Evolutionary conservation across 2,329 filamentous ascomycete genomes (phyloP).

Genomic region (Xylariaceae sp.): DNA sequence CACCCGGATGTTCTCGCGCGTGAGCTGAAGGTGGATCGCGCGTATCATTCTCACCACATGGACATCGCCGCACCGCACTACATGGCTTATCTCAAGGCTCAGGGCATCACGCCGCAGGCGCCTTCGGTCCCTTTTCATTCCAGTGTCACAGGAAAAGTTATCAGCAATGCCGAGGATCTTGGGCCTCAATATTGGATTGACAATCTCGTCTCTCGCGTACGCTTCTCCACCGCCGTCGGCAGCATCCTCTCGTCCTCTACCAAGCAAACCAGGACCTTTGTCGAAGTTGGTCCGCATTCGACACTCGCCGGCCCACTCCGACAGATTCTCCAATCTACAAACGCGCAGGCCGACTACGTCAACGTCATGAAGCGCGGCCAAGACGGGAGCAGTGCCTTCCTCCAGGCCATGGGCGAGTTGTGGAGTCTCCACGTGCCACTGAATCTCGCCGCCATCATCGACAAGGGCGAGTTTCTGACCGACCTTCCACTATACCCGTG

Average conservation of each 20-base stretch:
- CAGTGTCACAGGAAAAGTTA: too few relatives aligned
- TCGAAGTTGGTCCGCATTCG: constrained; percentile 21
- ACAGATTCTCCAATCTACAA: constrained; percentile 11
- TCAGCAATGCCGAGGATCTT: too few relatives aligned
- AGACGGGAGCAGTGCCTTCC: constrained; percentile 6
- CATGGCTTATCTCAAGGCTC: too few relatives aligned
- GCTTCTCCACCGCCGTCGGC: too few relatives aligned
- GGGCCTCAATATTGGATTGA: too few relatives aligned
- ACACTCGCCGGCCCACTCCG: constrained; percentile 15
- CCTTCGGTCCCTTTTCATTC: too few relatives aligned
- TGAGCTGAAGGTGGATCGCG: constrained; percentile 30
- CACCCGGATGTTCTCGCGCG: constrained; percentile 24
- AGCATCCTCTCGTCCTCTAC: too few relatives aligned
- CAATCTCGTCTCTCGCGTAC: too few relatives aligned
- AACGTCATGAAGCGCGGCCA: constrained; percentile 8
- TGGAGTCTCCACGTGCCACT: constrained; percentile 4
- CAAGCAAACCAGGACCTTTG: constrained; percentile 7
- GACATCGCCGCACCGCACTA: too few relatives aligned
- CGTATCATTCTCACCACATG: constrained; percentile 38
- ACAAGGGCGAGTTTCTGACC: constrained; percentile 7
- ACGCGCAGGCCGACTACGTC: constrained; percentile 5
- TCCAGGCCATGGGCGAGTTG: constrained; percentile 12
- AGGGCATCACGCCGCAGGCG: too few relatives aligned
- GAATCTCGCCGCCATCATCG: constrained; percentile 7
- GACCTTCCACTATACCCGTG: constrained; percentile 18